Evolutionary conservation across 768 basidiomycete species (phyloP), one percentile per base, ranked within the genome.

Genomic region (Boletus patriciae): DNA sequence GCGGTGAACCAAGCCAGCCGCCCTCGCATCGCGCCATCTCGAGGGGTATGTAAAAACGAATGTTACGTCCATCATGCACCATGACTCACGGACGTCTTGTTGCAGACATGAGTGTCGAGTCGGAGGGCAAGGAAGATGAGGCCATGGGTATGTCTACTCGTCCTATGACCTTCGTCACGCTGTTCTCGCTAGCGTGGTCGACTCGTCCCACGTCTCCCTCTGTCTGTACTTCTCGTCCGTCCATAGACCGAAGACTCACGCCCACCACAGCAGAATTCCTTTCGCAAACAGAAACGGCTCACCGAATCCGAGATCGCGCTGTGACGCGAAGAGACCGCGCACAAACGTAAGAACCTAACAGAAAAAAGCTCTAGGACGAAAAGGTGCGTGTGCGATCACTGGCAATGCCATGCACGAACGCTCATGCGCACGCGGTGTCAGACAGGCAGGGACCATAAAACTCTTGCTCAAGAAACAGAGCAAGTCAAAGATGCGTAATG

Each of bases 391-490:
- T 7, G n/a, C n/a, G n/a, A n/a, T n/a, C n/a, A n/a, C 27, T 27
- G 27, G 27, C 27, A 27, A 27, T 7, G 3, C 27, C 27, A 27
- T 27, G 27, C 27, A 27, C 27, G 27, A 27, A 27, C 27, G 33
- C 36, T 55, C n/a, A 54, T 16, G 29, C 18, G 6, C 16, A 19
- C 9, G 8, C 16, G 19, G 23, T 12, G 4, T 12, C 21, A 38
- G 33, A 19, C 62, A 92, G 89, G 84, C 84, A 23, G 92, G 94
- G 65, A 94, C 92, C 0, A 94, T 94, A n/a, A 69, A 93, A 93
- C 63, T 86, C 27, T 79, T 94, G 15, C 80, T 94, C 49, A 92
- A 91, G 70, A 94, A 93, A 71, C 90, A 91, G 66, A 85, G 86
- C 18, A 81, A 86, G 11, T 79, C n/a, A n/a, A n/a, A 78, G 47